phyloP scores from a whole-genome alignment of 176 grass and related monocot species.

The Tillandsia fasciculata region DNA sequence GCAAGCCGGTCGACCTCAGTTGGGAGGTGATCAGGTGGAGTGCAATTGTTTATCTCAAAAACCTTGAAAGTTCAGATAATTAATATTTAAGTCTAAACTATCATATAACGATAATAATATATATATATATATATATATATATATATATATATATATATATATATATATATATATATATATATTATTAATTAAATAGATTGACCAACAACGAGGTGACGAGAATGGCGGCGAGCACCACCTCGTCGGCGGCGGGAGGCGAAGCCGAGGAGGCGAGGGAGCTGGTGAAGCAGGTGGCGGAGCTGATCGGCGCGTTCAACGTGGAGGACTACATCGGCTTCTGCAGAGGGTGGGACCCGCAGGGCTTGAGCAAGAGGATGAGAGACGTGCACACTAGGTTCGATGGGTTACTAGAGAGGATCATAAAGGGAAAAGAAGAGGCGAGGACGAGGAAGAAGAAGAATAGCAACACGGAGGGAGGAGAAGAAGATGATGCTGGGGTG shows the following conservation, averaged over 20 bases:
- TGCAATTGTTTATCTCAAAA: too few relatives aligned
- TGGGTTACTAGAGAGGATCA: constrained; percentile 33
- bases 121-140: too few relatives aligned
- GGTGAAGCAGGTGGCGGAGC: constrained; percentile 48
- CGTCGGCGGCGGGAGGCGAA: constrained; percentile 10
- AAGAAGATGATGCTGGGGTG: neutral
- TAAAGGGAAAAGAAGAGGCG: constrained; percentile 25
- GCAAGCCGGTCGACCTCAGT: constrained; percentile 27
- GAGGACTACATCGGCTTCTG: constrained; percentile 35
- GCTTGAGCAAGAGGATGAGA: constrained; percentile 19
- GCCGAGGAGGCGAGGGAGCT: constrained; percentile 32
- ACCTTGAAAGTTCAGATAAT: too few relatives aligned
- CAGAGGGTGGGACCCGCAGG: constrained; percentile 49
- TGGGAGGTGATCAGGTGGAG: constrained; percentile 21
- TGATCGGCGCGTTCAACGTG: constrained; percentile 53
- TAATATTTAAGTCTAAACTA: too few relatives aligned
- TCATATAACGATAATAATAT: too few relatives aligned
- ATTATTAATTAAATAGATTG: neutral
- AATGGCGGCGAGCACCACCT: constrained; percentile 24
- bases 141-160: too few relatives aligned
- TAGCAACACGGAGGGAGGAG: neutral
- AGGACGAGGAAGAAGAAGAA: neutral
- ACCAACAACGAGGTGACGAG: constrained; percentile 37
- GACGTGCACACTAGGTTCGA: constrained; percentile 43
- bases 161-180: too few relatives aligned